Evolutionary conservation across 169 alveolate species (phyloP).

Genomic region (Cryptosporidium baileyi): DNA sequence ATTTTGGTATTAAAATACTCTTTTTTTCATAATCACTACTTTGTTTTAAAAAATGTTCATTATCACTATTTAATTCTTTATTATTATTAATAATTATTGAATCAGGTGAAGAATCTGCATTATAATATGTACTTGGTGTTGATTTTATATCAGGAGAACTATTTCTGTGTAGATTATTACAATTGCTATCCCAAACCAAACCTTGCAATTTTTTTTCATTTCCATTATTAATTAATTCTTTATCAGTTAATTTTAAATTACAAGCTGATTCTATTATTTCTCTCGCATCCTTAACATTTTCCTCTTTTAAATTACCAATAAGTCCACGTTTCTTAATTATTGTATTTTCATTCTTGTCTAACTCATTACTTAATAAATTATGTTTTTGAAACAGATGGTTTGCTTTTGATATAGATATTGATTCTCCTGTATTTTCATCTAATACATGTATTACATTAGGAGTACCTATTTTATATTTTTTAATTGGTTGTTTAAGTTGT

Average conservation of each 20-base stretch:
- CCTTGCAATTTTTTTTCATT: not conserved
- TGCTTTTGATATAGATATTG: slow-evolving; percentile 7
- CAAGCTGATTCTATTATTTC: slow-evolving; percentile 38
- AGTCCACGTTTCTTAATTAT: slow-evolving; percentile 3
- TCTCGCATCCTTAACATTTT: slow-evolving; percentile 11
- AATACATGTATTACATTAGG: slow-evolving; percentile 20
- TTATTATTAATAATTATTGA: not conserved
- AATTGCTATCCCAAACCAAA: not conserved
- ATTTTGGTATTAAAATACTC: not conserved
- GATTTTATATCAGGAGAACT: slow-evolving; percentile 19
- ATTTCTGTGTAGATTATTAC: not conserved
- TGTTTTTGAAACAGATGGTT: no score
- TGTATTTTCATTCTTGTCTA: not conserved
- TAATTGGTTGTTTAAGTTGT: slow-evolving; percentile 1
- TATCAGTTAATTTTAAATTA: no score
- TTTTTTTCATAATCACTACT: not conserved
- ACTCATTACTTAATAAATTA: not conserved
- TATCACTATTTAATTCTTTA: not conserved
- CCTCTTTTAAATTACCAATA: not conserved
- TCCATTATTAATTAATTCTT: no score
- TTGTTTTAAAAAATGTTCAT: not conserved
- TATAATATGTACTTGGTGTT: slow-evolving; percentile 44
- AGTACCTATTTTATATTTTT: slow-evolving; percentile 27
- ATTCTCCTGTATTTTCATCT: slow-evolving; percentile 13
- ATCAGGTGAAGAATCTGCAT: slow-evolving; percentile 44